Percentiles rank a stretch among this genome's conserved stretches.
These are phyloP conservation scores for Tolypocladium pustulatum DNA, from an alignment of 2,329 filamentous ascomycete genomes.

Conservation along the genomic window DNA sequence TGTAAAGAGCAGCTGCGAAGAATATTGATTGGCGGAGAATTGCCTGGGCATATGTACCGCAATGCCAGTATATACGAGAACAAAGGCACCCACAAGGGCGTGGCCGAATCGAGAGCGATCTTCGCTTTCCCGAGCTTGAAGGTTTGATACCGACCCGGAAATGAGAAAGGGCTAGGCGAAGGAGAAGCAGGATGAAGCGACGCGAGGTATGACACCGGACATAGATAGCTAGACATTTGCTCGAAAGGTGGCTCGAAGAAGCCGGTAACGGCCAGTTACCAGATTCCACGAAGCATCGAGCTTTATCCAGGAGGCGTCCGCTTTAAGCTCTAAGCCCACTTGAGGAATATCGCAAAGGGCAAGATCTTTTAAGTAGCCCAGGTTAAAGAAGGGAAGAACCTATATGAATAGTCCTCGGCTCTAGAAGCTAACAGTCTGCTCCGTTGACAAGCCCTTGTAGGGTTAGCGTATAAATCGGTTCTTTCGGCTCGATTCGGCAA, in stretches of 20 bases:
- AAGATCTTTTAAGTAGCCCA: neutral
- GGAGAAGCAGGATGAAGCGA: neutral
- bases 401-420: neutral
- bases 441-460: neutral
- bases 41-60: neutral
- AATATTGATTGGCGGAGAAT: neutral
- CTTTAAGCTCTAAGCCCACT: neutral
- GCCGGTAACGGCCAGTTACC: neutral
- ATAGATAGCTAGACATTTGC: neutral
- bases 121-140: neutral
- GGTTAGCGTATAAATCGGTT: neutral
- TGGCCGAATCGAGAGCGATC: neutral
- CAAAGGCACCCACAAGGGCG: neutral
- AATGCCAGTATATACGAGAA: neutral
- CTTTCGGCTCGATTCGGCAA: neutral
- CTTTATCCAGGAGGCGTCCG: neutral
- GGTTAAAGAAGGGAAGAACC: neutral
- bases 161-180: slow-evolving; percentile 1
- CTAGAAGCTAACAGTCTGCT: neutral
- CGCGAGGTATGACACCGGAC: neutral
- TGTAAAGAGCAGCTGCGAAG: neutral
- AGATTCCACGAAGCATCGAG: neutral
- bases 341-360: neutral
- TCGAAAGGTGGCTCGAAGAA: neutral
- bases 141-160: neutral